Base-by-base conservation (phyloP, 805 yeast genomes). In the Pichia gijzeniarum region DNA sequence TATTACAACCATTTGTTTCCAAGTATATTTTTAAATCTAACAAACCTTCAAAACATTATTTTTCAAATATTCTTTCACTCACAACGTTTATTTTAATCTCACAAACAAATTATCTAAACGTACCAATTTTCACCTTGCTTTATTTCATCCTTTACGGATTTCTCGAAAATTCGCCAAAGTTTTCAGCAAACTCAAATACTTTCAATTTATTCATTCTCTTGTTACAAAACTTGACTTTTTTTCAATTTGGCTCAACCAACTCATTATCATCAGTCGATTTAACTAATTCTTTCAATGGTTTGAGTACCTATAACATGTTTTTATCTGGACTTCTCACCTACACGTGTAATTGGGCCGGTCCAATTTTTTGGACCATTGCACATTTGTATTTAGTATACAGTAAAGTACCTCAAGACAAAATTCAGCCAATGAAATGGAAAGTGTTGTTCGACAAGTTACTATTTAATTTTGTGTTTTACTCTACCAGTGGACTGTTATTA, bases 251-350 rank as follows among this genome's bases (percentile, higher is more conserved):
- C 0, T 87, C 86, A 41, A 89, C 98, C 0, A 93, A 93, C 58
- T 87, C 96, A 34, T 72, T 93, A 53, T 91, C 97, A 0, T 83
- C 97, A 0, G 80, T 93, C 19, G 97, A 91, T 56, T 71, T 93
- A 20, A 79, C 95, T 0, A 90, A 91, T 60, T 90, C 96, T 0
- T 93, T 93, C 63, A 91, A 91, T 59, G 99, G 99, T 0, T 70
- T 90, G 7, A 64, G 77, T 1, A 73, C 77, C 38, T 93, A 88
- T 58, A 77, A 82, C 52, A 74, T 90, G 19, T 54, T 76, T 7
- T 59, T 76, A 3, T 95, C 91, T 4, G 96, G 96, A 0, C 25
- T 83, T 0, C 63, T 93, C 44, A 87, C 95, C 13, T 85, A 85
- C 59, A 59, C 82, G 2, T 75, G 95, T n/a, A 91, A 89, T 60